Conservation (phyloP, 164 flowering plant species). For the Berberis vulgaris region DNA sequence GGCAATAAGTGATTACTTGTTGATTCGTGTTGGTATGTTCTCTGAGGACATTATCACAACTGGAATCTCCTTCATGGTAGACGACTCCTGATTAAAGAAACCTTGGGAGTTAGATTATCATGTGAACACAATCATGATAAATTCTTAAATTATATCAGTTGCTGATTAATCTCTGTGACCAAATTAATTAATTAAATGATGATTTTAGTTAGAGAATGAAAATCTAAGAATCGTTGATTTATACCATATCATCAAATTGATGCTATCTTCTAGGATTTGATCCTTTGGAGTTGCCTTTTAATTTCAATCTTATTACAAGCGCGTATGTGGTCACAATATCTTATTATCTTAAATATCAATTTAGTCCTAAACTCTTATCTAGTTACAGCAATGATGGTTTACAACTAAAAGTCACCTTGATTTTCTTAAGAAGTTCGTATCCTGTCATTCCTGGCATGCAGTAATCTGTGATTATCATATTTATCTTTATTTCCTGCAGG, state of each 20-base stretch:
- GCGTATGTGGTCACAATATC: too few species aligned
- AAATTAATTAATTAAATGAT: too few species aligned
- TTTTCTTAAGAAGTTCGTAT: slow-evolving; percentile 34
- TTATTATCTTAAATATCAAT: background rate
- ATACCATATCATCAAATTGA: too few species aligned
- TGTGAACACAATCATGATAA: too few species aligned
- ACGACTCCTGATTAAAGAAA: slow-evolving; percentile 24
- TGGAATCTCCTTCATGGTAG: slow-evolving; percentile 31
- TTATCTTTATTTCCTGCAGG: slow-evolving; percentile 29
- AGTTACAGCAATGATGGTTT: background rate
- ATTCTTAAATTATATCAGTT: too few species aligned
- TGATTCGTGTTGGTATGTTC: slow-evolving; percentile 27
- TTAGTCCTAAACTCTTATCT: too few species aligned
- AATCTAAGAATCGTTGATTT: too few species aligned
- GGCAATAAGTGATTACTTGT: slow-evolving; percentile 16
- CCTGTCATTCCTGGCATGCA: slow-evolving; percentile 55
- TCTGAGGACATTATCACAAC: slow-evolving; percentile 42
- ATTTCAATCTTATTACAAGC: too few species aligned
- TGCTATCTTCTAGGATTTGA: too few species aligned
- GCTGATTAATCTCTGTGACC: too few species aligned
- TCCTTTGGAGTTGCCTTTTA: too few species aligned
- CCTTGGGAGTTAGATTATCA: background rate
- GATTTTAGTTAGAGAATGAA: too few species aligned
- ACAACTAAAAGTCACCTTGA: slow-evolving; percentile 23
- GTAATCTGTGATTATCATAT: slow-evolving; percentile 44